Conservation (phyloP, 768 basidiomycete species). For the Cyclocybe aegerita region DNA sequence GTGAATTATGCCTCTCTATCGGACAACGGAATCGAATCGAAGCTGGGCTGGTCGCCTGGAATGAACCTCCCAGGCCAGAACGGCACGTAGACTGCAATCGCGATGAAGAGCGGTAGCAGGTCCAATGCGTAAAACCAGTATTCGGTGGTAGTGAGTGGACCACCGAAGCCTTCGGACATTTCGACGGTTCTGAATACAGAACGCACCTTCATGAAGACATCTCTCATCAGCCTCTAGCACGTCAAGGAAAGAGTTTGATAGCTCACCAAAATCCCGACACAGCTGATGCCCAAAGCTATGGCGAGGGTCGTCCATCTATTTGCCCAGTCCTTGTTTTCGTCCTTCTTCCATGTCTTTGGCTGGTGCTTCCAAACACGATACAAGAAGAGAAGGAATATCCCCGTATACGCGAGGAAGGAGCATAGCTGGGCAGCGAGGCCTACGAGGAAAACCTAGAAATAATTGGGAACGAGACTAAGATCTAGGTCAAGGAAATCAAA, state of each 20-base stretch:
- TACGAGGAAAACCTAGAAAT: slow-evolving; percentile 48
- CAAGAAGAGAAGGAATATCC: slow-evolving; percentile 47
- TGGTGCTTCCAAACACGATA: slow-evolving; percentile 43
- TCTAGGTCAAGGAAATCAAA: neutral
- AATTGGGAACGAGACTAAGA: neutral
- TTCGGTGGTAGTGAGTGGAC: slow-evolving; percentile 57
- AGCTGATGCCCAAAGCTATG: slow-evolving; percentile 50
- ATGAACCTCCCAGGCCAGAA: slow-evolving; percentile 72
- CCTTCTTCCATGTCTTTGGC: slow-evolving; percentile 38
- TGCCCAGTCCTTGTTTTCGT: slow-evolving; percentile 42
- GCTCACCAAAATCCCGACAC: slow-evolving; percentile 61
- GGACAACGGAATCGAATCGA: too few relatives aligned
- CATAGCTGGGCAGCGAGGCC: slow-evolving; percentile 56
- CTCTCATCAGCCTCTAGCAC: neutral
- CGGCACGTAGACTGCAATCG: slow-evolving; percentile 50
- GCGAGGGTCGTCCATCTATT: slow-evolving; percentile 60
- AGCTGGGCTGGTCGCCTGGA: slow-evolving; percentile 30
- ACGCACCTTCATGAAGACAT: slow-evolving; percentile 45
- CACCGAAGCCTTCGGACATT: slow-evolving; percentile 60
- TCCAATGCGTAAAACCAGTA: slow-evolving; percentile 65
- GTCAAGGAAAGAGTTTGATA: neutral
- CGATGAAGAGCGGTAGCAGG: slow-evolving; percentile 63
- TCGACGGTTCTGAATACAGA: slow-evolving; percentile 62
- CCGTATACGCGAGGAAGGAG: slow-evolving; percentile 51
- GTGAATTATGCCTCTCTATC: too few relatives aligned